These are phyloP conservation scores for Pythium oligandrum DNA, from an alignment of 352 stramenopile species.

Conservation along the genomic window DNA sequence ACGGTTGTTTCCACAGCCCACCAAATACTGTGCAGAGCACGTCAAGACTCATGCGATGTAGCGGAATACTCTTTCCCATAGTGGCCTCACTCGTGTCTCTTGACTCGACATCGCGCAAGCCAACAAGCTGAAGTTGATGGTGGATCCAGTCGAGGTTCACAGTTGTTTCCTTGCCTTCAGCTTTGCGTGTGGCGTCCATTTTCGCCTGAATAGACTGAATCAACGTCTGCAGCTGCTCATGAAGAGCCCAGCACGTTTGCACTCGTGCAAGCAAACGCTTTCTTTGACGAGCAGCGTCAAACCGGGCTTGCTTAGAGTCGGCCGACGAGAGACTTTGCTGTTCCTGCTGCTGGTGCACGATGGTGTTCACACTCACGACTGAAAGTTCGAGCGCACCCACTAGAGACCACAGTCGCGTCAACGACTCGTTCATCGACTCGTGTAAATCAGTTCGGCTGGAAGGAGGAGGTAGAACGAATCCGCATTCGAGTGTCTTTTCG, in stretches of 20 bases:
- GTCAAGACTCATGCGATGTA: slow-evolving; percentile 51
- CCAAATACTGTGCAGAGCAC: slow-evolving; percentile 48
- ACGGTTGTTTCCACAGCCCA: slow-evolving; percentile 30
- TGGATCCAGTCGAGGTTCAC: not conserved
- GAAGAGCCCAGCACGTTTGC: slow-evolving; percentile 39
- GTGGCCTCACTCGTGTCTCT: not conserved
- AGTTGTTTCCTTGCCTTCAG: slow-evolving; percentile 2
- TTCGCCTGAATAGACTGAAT: no score
- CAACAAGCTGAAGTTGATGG: slow-evolving; percentile 13
- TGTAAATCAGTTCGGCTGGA: slow-evolving; percentile 10
- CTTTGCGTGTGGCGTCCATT: no score
- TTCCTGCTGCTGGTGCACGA: not conserved
- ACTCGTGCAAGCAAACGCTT: slow-evolving; percentile 24
- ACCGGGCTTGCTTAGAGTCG: not conserved
- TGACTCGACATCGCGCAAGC: not conserved
- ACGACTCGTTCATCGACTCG: not conserved
- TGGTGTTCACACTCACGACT: slow-evolving; percentile 23
- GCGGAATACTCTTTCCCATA: not conserved
- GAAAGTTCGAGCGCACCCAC: slow-evolving; percentile 40
- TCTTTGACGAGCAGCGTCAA: slow-evolving; percentile 5
- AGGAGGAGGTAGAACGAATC: slow-evolving; percentile 2
- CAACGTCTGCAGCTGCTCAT: slow-evolving; percentile 23
- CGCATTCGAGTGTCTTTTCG: no score
- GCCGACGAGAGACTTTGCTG: slow-evolving; percentile 13
- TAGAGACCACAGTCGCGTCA: slow-evolving; percentile 27